Evolutionary conservation across 805 yeast species (phyloP).

Genomic region (Ogataea corticis): DNA sequence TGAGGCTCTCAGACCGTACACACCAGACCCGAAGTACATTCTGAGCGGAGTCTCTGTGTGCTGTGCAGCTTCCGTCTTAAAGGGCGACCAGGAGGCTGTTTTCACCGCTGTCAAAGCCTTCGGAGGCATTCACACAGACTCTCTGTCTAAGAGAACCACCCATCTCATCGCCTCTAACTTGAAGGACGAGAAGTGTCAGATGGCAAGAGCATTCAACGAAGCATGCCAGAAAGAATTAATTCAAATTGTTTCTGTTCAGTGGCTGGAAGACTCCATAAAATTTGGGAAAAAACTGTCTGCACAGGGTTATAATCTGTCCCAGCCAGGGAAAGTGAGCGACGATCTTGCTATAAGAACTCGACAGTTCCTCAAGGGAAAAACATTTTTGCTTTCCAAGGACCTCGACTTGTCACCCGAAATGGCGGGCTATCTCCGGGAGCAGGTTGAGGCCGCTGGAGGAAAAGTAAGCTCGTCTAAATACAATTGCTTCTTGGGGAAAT

Average conservation of each 20-base stretch:
- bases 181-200: conserved; percentile 49
- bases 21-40: conserved; percentile 70
- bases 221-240: conserved; percentile 40
- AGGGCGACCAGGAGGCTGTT: conserved; percentile 63
- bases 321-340: conserved; percentile 28
- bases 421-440: conserved; percentile 38
- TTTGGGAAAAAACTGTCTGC: conserved; percentile 53
- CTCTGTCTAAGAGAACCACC: conserved; percentile 69
- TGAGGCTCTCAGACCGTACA: conserved; percentile 56
- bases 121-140: conserved; percentile 74
- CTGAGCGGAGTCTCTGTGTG: conserved; percentile 58
- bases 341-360: neutral
- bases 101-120: conserved; percentile 66
- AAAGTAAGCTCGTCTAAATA: conserved; percentile 29
- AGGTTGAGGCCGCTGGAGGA: conserved; percentile 61
- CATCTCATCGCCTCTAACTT: conserved; percentile 66
- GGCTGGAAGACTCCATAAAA: conserved; percentile 74
- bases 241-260: conserved; percentile 69
- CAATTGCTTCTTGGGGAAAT: conserved; percentile 61
- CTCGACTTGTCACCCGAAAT: conserved; percentile 50
- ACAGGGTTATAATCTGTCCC: conserved; percentile 42
- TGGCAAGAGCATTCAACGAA: conserved; percentile 29
- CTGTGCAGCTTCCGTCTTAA: conserved; percentile 54
- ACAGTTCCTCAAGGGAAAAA: conserved; percentile 43
- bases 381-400: conserved; percentile 55